Base-by-base conservation (phyloP, 768 basidiomycete species). In the Hirschioporus abietinus region DNA sequence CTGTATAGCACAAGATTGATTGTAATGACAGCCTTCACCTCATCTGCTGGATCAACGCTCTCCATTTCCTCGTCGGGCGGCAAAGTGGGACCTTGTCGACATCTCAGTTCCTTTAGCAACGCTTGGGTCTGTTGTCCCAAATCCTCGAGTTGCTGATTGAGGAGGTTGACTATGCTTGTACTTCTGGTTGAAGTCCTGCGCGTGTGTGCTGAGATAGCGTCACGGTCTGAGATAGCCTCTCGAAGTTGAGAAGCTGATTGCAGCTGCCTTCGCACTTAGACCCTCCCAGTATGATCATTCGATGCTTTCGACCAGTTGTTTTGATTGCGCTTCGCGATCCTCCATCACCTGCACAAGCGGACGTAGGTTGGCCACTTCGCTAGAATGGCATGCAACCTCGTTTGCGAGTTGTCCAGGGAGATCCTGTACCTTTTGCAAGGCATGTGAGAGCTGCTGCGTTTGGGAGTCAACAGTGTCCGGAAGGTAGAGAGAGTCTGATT, bases 1-100 rank as follows among this genome's bases (percentile, higher is more conserved):
- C 83, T 83, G 87, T 95, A 99, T 35, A 92, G 83, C 26, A 98
- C 91, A 23, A 99, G 86, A 71, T 95, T 85, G 72, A 92, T 91
- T n/a, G 92, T 89, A 75, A 99, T 96, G 69, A 98, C 86, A 1
- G 84, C 83, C 66, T 94, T 88, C 12, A 90, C 88, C 68, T 87
- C 85, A 61, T 84, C 78, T 1, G 82, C 83, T 26, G 82, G 77
- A 64, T 88, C 78, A 35, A 76, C 78, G 1, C 71, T 74, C 7
- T 80, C 81, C 25, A 83, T 73, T 58, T 90, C 87, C 58, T 86
- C 86, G 63, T 93, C 90, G 1, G 84, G 78, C 6, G 90, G 91
- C 23, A 98, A 85, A 1, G 88, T 86, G 1, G 95, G 89, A 74
- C 98, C 92, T 60, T 95, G 88, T 18, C 84, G 83, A 23, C 93